These are phyloP conservation scores for Noccaea caerulescens DNA, from an alignment of 345 rosid species.

Conservation along the genomic window DNA sequence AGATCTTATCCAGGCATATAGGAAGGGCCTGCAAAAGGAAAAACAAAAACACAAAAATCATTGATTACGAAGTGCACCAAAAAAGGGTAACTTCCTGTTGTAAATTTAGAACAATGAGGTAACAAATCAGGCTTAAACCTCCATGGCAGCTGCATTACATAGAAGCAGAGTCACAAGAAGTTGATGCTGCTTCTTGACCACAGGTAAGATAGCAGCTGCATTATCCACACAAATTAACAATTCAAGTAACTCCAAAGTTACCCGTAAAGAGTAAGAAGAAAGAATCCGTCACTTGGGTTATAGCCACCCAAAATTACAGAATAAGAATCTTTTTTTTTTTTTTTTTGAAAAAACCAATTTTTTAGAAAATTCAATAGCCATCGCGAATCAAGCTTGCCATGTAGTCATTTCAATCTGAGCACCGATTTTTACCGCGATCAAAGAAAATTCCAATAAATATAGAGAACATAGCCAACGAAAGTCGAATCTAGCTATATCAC, in stretches of 20 bases:
- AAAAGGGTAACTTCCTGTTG: background rate
- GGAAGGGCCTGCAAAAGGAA: conserved; percentile 71
- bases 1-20: conserved; percentile 70
- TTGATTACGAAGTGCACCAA: background rate
- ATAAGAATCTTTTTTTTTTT: background rate
- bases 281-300: background rate
- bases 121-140: conserved; percentile 47
- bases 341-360: background rate
- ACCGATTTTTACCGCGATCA: background rate
- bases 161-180: conserved; percentile 81
- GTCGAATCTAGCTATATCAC: conserved; percentile 8
- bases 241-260: conserved; percentile 16
- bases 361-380: background rate
- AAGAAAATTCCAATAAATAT: background rate
- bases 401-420: background rate
- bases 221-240: background rate
- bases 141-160: conserved; percentile 85
- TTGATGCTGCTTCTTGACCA: conserved; percentile 81
- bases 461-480: background rate
- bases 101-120: background rate
- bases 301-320: background rate
- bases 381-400: conserved; percentile 2
- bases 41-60: conserved; percentile 17
- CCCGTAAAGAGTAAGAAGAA: background rate
- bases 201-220: conserved; percentile 75